Percentiles rank a stretch among this genome's conserved stretches.
Conservation (phyloP, 495 filamentous ascomycete genomes). For the Xylaria bambusicola region DNA sequence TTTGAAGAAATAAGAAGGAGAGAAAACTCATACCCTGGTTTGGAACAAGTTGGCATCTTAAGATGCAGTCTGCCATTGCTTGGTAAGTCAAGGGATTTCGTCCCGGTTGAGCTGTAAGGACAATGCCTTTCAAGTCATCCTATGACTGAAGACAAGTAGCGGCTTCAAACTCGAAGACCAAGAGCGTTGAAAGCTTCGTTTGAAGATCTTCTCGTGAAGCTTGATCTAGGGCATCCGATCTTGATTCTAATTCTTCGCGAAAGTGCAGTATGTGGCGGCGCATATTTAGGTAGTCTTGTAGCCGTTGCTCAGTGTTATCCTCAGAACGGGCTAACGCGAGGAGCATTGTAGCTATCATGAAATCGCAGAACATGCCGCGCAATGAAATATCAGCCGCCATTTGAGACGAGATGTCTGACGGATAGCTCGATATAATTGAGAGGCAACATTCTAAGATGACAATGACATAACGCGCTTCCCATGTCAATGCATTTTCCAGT, state of each 20-base stretch:
- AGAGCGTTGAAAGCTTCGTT: conserved; percentile 61
- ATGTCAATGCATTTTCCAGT: conserved; percentile 57
- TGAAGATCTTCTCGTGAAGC: conserved; percentile 52
- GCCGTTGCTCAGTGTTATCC: conserved; percentile 58
- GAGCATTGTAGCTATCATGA: conserved; percentile 62
- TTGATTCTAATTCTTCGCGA: conserved; percentile 41
- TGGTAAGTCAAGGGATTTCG: conserved; percentile 43
- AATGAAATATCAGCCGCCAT: conserved; percentile 53
- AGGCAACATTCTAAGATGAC: conserved; percentile 62
- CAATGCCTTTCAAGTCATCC: conserved; percentile 62
- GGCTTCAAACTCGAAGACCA: conserved; percentile 79
- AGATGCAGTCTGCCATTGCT: conserved; percentile 61
- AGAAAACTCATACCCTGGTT: conserved; percentile 47
- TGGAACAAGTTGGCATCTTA: conserved; percentile 55
- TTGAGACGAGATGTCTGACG: conserved; percentile 47
- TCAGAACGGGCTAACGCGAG: conserved; percentile 65
- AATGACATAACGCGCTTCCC: conserved; percentile 54
- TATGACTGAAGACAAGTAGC: conserved; percentile 65
- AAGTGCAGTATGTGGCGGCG: conserved; percentile 61
- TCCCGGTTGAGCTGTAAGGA: conserved; percentile 53
- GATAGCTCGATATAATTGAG: conserved; percentile 62
- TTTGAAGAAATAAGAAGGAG: background rate
- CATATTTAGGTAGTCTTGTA: conserved; percentile 61
- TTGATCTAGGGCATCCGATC: conserved; percentile 44
- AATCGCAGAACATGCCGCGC: conserved; percentile 67